A percentile compares a stretch with the other conserved stretches of the same genome.
phyloP scores from a whole-genome alignment of 345 rosid species.

The Iberis pinnata region DNA sequence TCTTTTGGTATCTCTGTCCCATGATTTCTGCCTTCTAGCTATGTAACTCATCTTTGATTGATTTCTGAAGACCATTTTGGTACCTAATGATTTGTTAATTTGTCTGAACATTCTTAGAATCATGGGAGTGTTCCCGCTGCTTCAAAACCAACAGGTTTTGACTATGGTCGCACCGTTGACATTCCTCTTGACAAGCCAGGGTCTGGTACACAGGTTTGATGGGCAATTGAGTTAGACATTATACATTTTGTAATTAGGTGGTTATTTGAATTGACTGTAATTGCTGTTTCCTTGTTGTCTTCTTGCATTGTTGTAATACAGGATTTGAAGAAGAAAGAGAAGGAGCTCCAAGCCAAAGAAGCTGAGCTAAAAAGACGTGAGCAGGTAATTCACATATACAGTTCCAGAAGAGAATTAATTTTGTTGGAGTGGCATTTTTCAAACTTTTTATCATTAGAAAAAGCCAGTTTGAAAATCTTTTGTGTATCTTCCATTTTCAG shows the following conservation, averaged over 20 bases:
- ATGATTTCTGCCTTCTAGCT: not conserved
- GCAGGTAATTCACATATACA: slow-evolving; percentile 41
- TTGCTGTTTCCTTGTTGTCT: not conserved
- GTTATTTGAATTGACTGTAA: not conserved
- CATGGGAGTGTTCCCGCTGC: slow-evolving; percentile 56
- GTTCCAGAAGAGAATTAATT: slow-evolving; percentile 1
- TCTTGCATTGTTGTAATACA: slow-evolving; percentile 22
- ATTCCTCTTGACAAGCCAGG: slow-evolving; percentile 76
- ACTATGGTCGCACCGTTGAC: slow-evolving; percentile 67
- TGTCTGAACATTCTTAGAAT: slow-evolving; percentile 38
- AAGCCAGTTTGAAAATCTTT: not conserved
- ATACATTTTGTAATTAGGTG: slow-evolving; percentile 1
- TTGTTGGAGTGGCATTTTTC: no score
- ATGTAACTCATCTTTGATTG: slow-evolving; percentile 4
- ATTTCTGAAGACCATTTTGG: not conserved
- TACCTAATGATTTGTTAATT: slow-evolving; percentile 3
- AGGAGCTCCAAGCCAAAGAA: slow-evolving; percentile 96
- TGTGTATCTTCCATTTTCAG: not conserved
- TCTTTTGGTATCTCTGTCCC: not conserved
- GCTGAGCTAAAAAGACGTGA: slow-evolving; percentile 72
- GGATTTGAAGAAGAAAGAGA: slow-evolving; percentile 85
- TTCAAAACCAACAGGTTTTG: slow-evolving; percentile 67
- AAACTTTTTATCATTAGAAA: not conserved
- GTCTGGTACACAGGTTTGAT: slow-evolving; percentile 33
- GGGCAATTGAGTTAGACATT: not conserved